Evolutionary conservation across 2,329 filamentous ascomycete species (phyloP), one percentile per base, ranked within the genome.

Genomic region (Plenodomus lindquistii): DNA sequence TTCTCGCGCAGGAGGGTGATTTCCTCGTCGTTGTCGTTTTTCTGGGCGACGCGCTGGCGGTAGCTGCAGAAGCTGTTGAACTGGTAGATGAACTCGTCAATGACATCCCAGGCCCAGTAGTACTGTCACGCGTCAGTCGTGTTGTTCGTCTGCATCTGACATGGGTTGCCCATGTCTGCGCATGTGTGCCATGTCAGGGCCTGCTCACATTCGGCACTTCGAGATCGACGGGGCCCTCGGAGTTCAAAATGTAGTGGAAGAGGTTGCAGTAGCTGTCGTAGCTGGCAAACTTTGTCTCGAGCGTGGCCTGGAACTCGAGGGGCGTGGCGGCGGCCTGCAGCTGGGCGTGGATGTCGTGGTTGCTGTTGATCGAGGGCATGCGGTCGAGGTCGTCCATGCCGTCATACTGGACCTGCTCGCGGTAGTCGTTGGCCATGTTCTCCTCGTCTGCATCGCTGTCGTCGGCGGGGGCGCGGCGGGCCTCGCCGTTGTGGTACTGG

Each of bases 41-140:
- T 85, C 63, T 91, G 85, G 57, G 94, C 94, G 63, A 96, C 86
- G 61, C 91, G 87, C 75, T 95, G 91, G 70, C 94, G 87, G 83
- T 97, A 97, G 56, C 91, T 91, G 74, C 91, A 97, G 82, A 99
- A 99, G 50, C 92, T 95, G 82, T 99, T 97, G 83, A 99, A 99
- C 76, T 99, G 94, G 81, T 99, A 99, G 79, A 99, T 97, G 81
- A 99, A 99, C 77, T 99, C 94, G 76, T 99, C 94, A 77, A 99
- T 97, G 63, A 97, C 93, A 75, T 99, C 94, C 94, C 94, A 99
- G 36, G 94, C 94, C 94, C 94, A 99, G 81, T 93, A 97, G 79
- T 96, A 95, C 91, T 97, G 50, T 31, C 45, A 37, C 34, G 31
- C 40, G 15, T 7, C 52, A 59, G 65, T 56, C 55, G 52, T 54